A percentile compares a stretch with the other conserved stretches of the same genome.
Evolutionary conservation across 2,329 filamentous ascomycete species (phyloP).

Genomic region (Chrysoporthe deuterocubensis): DNA sequence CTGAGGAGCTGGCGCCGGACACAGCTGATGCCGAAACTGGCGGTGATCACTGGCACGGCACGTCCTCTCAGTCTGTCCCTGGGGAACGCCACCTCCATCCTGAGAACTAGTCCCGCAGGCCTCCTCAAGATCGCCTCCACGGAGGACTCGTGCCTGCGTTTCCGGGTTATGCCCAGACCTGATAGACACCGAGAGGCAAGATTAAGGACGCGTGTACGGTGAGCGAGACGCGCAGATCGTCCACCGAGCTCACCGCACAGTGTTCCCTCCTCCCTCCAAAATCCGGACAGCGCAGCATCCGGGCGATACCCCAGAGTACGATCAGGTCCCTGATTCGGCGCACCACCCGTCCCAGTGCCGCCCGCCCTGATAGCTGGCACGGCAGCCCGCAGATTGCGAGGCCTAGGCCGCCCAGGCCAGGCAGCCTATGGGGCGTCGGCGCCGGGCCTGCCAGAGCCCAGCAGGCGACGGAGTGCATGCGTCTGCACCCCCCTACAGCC

Average conservation of each 20-base stretch:
- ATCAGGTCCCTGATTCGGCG: not conserved
- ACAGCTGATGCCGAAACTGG: not conserved
- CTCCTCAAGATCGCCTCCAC: not conserved
- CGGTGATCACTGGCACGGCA: not conserved
- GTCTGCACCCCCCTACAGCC: conserved; percentile 10
- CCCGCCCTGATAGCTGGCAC: conserved; percentile 10
- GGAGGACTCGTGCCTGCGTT: not conserved
- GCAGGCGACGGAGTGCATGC: not conserved
- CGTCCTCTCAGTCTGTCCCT: not conserved
- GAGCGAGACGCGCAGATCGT: not conserved
- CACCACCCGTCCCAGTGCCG: not conserved
- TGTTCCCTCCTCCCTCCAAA: not conserved
- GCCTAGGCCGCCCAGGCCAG: not conserved
- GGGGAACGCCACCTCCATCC: not conserved
- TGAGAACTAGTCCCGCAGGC: not conserved
- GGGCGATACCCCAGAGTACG: not conserved
- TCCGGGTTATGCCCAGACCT: not conserved
- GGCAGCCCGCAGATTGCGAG: conserved; percentile 9
- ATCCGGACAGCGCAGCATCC: not conserved
- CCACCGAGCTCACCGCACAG: not conserved
- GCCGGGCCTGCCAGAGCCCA: not conserved
- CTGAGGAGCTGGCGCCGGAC: not conserved
- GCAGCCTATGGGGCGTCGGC: not conserved
- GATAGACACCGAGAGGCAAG: not conserved
- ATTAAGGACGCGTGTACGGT: not conserved